phyloP scores from a whole-genome alignment of 306 rosid genomes.

The Pterocarpus santalinus region DNA sequence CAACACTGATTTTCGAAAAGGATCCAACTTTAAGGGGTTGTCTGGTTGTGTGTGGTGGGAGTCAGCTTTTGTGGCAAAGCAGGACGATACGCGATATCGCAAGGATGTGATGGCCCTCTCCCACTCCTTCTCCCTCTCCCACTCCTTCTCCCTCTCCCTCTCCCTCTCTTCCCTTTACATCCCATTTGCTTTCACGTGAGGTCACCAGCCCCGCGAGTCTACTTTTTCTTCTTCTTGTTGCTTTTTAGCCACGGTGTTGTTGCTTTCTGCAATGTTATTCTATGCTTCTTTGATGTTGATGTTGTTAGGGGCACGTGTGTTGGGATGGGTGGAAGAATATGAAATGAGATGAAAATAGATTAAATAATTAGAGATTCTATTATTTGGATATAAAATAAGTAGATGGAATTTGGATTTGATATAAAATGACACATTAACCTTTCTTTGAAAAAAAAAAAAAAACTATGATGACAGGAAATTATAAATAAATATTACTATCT shows the following conservation, averaged over 20 bases:
- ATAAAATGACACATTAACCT: too few relatives aligned
- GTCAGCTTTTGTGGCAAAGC: constrained; percentile 45
- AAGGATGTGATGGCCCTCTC: constrained; percentile 46
- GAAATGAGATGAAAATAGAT: too few relatives aligned
- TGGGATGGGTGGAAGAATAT: neutral
- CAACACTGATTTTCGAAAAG: constrained; percentile 33
- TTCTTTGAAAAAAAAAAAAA: too few relatives aligned
- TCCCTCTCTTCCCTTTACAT: neutral
- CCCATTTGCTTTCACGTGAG: constrained; percentile 29
- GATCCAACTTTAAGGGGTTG: constrained; percentile 33
- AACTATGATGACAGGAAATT: too few relatives aligned
- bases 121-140: too few relatives aligned
- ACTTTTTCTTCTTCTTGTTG: constrained; percentile 12
- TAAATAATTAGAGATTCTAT: too few relatives aligned
- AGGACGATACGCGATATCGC: constrained; percentile 45
- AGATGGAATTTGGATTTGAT: too few relatives aligned
- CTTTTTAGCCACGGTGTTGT: neutral
- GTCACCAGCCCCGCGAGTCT: constrained; percentile 2
- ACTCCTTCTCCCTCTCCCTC: too few relatives aligned
- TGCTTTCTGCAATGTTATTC: neutral
- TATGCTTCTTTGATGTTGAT: neutral
- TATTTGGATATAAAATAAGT: too few relatives aligned
- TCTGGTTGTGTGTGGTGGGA: constrained; percentile 46
- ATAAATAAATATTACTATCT: too few relatives aligned
- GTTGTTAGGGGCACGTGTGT: neutral